Evolutionary conservation across 1,284 basidiomycete genomes (phyloP), one percentile per base, ranked within the genome.

Genomic region (Microbotryomycetes sp.): DNA sequence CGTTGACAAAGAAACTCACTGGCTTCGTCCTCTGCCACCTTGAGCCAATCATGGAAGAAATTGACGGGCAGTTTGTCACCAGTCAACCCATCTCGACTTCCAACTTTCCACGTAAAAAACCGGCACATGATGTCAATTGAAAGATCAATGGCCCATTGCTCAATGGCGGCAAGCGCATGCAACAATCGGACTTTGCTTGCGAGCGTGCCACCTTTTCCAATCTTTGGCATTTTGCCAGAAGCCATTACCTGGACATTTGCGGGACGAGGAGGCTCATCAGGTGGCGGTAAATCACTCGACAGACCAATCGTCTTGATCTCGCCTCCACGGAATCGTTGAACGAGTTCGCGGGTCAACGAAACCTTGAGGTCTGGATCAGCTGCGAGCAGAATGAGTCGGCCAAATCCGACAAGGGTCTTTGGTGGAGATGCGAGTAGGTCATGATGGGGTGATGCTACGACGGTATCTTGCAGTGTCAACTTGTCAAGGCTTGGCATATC

Each of bases 101-200:
- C 65, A 2, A 58, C 16, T 22, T 60, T 55, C 59, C 68, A 67
- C 15, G 45, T 26, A 26, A 47, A 45, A 26, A 62, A 71, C 19
- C 63, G 47, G 54, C 46, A 49, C n/a, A 60, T 28, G 42, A 69
- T 61, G 45, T 76, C 74, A 64, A 73, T 75, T 2, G 76, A 73
- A n/a, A 77, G 66, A 56, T 76, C 74, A 31, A 75, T 73, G 19
- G 90, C 90, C 86, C 89, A 94, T 73, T 91, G 89, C 71, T 92
- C 90, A 56, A 94, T 91, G 73, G 91, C 91, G 1, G 90, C 89
- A 4, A 92, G 78, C 2, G 89, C 87, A 77, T 91, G 81, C 23
- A 92, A 77, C 83, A 91, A 83, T 4, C 85, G 82, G 3, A 87
- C 85, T 23, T 86, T 78, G 68, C 83, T 88, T 74, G 84, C 85